Base-by-base conservation (phyloP, 140 eudicot species). In the Cichorium intybus region DNA sequence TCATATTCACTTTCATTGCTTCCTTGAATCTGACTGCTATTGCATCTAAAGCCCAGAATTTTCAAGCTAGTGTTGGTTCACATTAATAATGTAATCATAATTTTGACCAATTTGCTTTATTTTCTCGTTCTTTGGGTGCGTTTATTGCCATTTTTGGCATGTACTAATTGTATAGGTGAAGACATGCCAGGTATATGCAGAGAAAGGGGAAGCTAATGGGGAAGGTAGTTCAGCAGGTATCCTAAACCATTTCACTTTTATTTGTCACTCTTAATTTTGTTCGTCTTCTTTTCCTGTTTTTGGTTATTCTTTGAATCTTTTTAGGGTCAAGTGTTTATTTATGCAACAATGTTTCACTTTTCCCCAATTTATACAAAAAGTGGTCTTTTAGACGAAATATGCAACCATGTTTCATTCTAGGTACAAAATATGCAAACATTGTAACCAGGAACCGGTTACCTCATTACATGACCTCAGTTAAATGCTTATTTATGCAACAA, bases 141-240 rank as follows among this genome's bases (percentile, higher is more conserved):
- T 24, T 62, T 68, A 8, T 37, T 76, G 24, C 51, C 62, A 39
- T 51, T 24, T 27, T 39, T 59, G 65, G 79, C 51, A 62, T 39
- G 28, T 50, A 47, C 80, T 76, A 60, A 71, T 65, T 45, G 64
- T 17, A 54, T 66, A 64, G 68, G 18, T 69, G 54, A 62, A 63
- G 82, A 68, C 68, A 47, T 70, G 51, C 21, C 85, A 86, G 97
- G 92, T 77, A 12, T 18, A 51, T 71, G 15, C 71, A 29, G 81
- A 74, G 49, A 77, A 72, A 69, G 60, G 71, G 54, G 66, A 59
- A 53, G 57, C 77, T 55, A 73, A 50, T 27, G 79, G 79, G 35
- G 85, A 74, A 71, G 59, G 63, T 65, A 68, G 60, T 54, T 79
- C 83, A 61, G 76, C 52, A 43, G 95, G 89, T 84, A 84, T 60